Percentiles rank a stretch among this genome's conserved stretches.
These are phyloP conservation scores for Exobasidium cylindrosporum DNA, from an alignment of 1,284 basidiomycete genomes.

Conservation along the genomic window DNA sequence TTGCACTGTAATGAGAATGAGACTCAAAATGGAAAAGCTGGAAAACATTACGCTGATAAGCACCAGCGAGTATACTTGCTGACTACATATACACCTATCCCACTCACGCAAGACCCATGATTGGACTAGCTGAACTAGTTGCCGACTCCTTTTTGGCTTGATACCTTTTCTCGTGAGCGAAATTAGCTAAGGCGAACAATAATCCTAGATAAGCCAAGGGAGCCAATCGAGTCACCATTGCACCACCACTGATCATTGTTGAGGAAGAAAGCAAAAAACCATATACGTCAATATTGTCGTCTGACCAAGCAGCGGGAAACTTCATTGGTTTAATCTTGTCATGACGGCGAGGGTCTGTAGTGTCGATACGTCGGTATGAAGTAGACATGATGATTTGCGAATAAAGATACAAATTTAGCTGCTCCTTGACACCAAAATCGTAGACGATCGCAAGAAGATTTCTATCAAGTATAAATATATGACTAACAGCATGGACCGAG, in stretches of 20 bases:
- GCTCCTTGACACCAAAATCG: too few species aligned
- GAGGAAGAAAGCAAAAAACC: conserved; percentile 9
- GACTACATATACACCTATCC: too few species aligned
- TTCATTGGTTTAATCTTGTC: conserved; percentile 1
- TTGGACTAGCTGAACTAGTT: neutral
- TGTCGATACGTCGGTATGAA: conserved; percentile 3
- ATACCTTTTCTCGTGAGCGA: conserved; percentile 8
- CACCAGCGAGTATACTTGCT: too few species aligned
- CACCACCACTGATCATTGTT: conserved; percentile 11
- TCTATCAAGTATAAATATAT: too few species aligned
- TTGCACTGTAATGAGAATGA: neutral
- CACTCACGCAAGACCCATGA: conserved; percentile 6
- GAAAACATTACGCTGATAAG: too few species aligned
- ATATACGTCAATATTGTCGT: conserved; percentile 7
- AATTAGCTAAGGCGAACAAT: conserved; percentile 7
- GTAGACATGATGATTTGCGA: neutral
- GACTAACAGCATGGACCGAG: too few species aligned
- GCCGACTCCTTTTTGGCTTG: conserved; percentile 9
- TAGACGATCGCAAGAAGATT: too few species aligned
- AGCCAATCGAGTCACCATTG: conserved; percentile 9
- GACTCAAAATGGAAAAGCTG: neutral
- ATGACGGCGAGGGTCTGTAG: conserved; percentile 6
- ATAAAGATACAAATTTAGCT: too few species aligned
- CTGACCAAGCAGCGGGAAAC: conserved; percentile 7
- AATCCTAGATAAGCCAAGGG: neutral